Base-by-base conservation (phyloP, 1,139 yeast species). In the Waltiozyma sp. region DNA sequence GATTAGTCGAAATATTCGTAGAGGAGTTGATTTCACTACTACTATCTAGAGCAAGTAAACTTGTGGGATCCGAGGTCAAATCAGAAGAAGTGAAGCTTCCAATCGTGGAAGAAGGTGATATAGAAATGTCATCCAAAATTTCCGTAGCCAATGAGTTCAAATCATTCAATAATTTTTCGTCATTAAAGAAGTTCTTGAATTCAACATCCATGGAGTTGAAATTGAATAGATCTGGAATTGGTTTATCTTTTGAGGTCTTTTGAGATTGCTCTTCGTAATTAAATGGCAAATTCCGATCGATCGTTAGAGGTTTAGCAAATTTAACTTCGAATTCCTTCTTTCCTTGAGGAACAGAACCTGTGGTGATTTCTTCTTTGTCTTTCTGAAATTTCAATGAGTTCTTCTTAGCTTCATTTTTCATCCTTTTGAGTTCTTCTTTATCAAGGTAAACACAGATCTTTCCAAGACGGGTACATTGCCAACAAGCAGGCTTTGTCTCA, bases 401-500 rank as follows among this genome's bases (percentile, higher is more conserved):
- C 39, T 23, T 19, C 19, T 43, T 26, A 28, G 47, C 45, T 13
- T 42, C 26, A 33, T 42, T 57, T 39, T 66, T 48, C 38, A 64
- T 45, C 15, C 55, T 56, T 38, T 62, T 56, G 51, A 68, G 66
- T 53, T 63, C 65, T 45, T 64, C 58, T 35, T 54, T 49, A 38
- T 58, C 57, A 26, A 61, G 64, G 51, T 77, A 77, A 3, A 61
- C 60, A 54, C 85, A 78, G 2, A 52, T 52, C 53, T 75, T 75
- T 28, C 63, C 64, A 31, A 75, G 57, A 23, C 73, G 63, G 2
- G 70, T 49, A 54, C 86, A 79, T 46, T 75, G 76, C 66, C 71
- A 62, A 51, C 83, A 77, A 37, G 57, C 58, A 1, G 80, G 80
- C 48, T 73, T 71, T 2, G 63, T 65, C 52, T 77, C 82, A 52